These are phyloP conservation scores for Fusarium palustre DNA, from an alignment of 2,329 filamentous ascomycete genomes.

Conservation along the genomic window DNA sequence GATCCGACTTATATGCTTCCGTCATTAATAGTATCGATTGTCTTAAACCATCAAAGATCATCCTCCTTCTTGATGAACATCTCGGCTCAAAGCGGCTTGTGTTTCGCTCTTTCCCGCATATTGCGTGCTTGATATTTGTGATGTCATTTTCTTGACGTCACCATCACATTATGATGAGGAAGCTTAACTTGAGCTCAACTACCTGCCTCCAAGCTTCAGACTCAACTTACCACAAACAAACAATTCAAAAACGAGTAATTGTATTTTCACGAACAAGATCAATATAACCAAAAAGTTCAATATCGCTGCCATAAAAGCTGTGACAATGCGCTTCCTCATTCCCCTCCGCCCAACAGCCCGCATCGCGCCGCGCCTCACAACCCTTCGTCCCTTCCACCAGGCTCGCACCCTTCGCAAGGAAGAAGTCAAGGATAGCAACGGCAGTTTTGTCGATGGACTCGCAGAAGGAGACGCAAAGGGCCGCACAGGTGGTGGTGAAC, in stretches of 20 bases:
- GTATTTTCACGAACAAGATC: too few species aligned
- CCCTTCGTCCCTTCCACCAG: slow-evolving; percentile 18
- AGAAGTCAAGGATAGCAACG: slow-evolving; percentile 18
- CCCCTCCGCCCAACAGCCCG: slow-evolving; percentile 14
- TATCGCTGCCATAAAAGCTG: accelerated
- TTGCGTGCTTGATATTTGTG: slow-evolving; percentile 22
- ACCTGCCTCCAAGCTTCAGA: neutral
- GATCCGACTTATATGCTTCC: neutral
- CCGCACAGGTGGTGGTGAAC: slow-evolving; percentile 55
- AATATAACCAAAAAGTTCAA: neutral
- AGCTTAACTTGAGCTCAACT: slow-evolving; percentile 17
- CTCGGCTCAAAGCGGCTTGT: slow-evolving; percentile 16
- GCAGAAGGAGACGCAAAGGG: slow-evolving; percentile 50
- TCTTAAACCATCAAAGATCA: neutral
- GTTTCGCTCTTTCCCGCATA: neutral
- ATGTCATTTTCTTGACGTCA: slow-evolving; percentile 46
- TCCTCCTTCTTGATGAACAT: neutral
- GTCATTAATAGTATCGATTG: neutral
- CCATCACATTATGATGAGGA: slow-evolving; percentile 1
- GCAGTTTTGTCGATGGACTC: slow-evolving; percentile 43
- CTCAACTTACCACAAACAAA: slow-evolving; percentile 3
- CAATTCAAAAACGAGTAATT: neutral
- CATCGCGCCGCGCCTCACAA: slow-evolving; percentile 21
- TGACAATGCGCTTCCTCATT: slow-evolving; percentile 30
- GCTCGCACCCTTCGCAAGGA: slow-evolving; percentile 18